These are phyloP conservation scores for Ganoderma sinense DNA, from an alignment of 1,284 basidiomycete species.

Conservation along the genomic window DNA sequence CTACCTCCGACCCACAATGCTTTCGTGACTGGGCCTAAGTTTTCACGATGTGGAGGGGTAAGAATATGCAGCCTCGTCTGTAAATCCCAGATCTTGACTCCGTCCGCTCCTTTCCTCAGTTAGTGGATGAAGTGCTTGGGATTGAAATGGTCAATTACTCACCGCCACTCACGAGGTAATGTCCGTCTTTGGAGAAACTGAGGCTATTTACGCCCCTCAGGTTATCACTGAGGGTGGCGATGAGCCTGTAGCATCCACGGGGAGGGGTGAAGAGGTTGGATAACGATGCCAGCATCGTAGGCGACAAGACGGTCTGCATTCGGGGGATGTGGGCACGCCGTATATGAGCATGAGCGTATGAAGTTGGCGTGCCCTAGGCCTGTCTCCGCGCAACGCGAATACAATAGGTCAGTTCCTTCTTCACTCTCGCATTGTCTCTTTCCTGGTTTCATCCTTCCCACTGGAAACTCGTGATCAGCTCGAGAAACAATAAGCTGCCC, in stretches of 20 bases:
- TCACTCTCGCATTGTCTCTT: not conserved
- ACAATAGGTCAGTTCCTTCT: not conserved
- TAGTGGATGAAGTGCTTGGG: not conserved
- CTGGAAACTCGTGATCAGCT: not conserved
- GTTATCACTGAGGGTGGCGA: not conserved
- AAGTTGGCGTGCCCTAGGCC: no score
- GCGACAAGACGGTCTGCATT: no score
- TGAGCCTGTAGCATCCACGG: not conserved
- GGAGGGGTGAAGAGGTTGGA: not conserved
- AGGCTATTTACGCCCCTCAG: not conserved
- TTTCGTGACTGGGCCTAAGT: not conserved
- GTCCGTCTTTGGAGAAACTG: slow-evolving; percentile 2
- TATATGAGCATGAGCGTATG: not conserved
- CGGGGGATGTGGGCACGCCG: not conserved
- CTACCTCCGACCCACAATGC: not conserved
- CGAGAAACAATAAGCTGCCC: not conserved
- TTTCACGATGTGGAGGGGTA: not conserved
- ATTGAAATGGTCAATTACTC: not conserved
- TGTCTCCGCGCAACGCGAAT: not conserved
- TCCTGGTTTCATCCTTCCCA: no score
- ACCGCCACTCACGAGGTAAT: slow-evolving; percentile 5
- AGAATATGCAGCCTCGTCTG: not conserved
- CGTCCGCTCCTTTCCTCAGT: not conserved
- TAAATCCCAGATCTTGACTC: not conserved
- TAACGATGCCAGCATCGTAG: not conserved